Evolutionary conservation across 1,284 basidiomycete genomes (phyloP).

Genomic region (Marasmius oreades): DNA sequence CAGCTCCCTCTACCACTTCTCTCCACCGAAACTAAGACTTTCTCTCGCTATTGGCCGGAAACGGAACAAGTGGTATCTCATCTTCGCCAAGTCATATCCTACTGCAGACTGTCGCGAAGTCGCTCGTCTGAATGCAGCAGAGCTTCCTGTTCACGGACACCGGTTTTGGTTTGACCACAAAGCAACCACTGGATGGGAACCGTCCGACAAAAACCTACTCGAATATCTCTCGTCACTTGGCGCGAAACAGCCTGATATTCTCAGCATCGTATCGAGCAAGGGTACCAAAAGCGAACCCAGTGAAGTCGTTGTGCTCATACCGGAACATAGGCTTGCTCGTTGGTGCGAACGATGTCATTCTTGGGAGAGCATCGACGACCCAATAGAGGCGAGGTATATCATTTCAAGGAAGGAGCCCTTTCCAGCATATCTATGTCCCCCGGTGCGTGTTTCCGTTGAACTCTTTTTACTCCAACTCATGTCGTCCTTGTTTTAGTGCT

Average conservation of each 20-base stretch:
- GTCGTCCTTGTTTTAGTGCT: slow-evolving; percentile 12
- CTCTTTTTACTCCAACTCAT: background rate
- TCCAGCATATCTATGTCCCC: slow-evolving; percentile 20
- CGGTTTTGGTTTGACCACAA: slow-evolving; percentile 18
- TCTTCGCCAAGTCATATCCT: slow-evolving; percentile 18
- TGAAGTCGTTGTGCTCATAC: slow-evolving; percentile 20
- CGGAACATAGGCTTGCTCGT: slow-evolving; percentile 15
- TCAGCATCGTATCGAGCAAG: slow-evolving; percentile 14
- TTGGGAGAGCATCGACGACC: slow-evolving; percentile 17
- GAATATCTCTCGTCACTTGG: slow-evolving; percentile 17
- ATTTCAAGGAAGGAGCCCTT: slow-evolving; percentile 8
- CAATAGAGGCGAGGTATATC: slow-evolving; percentile 13
- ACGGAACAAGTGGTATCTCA: slow-evolving; percentile 18
- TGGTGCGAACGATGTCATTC: slow-evolving; percentile 18
- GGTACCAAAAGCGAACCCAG: background rate
- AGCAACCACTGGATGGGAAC: slow-evolving; percentile 20
- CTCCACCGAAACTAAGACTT: slow-evolving; percentile 14
- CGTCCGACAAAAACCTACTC: slow-evolving; percentile 15
- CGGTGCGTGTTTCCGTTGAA: slow-evolving; percentile 10
- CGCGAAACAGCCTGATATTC: slow-evolving; percentile 12
- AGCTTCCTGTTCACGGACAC: background rate
- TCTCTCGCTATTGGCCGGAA: slow-evolving; percentile 21
- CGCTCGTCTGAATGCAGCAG: slow-evolving; percentile 15
- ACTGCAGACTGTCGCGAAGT: slow-evolving; percentile 18
- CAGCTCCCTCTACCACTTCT: slow-evolving; percentile 10